Conservation (phyloP, 768 basidiomycete species). For the Mycena capillaripes region DNA sequence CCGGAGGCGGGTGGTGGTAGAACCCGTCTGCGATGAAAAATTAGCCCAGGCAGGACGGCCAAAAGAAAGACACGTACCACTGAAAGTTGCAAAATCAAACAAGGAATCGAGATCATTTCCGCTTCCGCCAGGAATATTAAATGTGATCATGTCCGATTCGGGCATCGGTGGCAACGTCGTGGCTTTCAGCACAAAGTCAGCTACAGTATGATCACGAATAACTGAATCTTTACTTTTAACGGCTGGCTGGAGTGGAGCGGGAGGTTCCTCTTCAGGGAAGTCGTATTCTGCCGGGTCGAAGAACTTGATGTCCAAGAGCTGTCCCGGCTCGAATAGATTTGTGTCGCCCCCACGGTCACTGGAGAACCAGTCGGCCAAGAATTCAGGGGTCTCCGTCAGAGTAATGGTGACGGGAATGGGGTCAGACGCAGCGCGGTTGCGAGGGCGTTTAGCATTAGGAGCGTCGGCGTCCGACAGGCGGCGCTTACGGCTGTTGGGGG, state of each 20-base stretch:
- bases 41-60: not conserved
- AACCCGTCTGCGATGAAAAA: not conserved
- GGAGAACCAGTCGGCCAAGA: constrained; percentile 54
- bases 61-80: not conserved
- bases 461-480: constrained; percentile 50
- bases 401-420: constrained; percentile 42
- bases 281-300: constrained; percentile 42
- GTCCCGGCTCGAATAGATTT: constrained; percentile 40
- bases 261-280: constrained; percentile 4
- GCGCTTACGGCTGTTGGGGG: constrained; percentile 49
- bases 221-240: constrained; percentile 12
- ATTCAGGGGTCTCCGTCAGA: constrained; percentile 33
- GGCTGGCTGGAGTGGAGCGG: not conserved
- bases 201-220: not conserved
- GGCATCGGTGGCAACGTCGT: not conserved
- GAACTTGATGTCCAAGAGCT: constrained; percentile 49
- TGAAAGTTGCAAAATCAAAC: constrained; percentile 2
- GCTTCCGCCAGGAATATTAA: not conserved
- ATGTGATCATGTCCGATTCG: not conserved
- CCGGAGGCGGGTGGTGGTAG: not conserved
- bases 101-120: too few species aligned
- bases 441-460: constrained; percentile 44
- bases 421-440: constrained; percentile 45
- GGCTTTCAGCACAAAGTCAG: not conserved
- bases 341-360: constrained; percentile 41